A percentile compares a stretch with the other conserved stretches of the same genome.
These are phyloP conservation scores for Acer campestre DNA, from an alignment of 345 rosid genomes.

Conservation along the genomic window DNA sequence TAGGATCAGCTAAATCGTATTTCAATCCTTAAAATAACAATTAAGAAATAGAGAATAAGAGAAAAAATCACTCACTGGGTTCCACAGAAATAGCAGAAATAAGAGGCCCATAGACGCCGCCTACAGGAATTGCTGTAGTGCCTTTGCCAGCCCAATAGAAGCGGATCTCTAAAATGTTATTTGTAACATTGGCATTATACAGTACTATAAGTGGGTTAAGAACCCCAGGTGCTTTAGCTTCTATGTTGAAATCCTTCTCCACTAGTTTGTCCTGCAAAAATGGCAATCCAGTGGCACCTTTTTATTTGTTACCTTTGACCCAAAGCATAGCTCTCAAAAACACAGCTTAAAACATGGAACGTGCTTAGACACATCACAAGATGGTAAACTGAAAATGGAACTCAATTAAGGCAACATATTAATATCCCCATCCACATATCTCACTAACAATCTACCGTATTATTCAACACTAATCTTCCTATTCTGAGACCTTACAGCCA, in stretches of 20 bases:
- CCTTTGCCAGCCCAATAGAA: constrained; percentile 74
- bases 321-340: background rate
- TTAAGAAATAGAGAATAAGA: constrained; percentile 4
- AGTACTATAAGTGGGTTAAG: constrained; percentile 32
- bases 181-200: constrained; percentile 36
- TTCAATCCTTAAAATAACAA: background rate
- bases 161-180: constrained; percentile 53
- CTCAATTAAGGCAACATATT: background rate
- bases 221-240: constrained; percentile 46
- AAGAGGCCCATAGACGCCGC: constrained; percentile 64
- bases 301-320: background rate
- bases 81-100: constrained; percentile 65
- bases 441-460: background rate
- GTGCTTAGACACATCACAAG: background rate
- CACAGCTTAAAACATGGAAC: background rate
- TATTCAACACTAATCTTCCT: background rate
- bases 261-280: constrained; percentile 42
- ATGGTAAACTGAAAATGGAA: background rate
- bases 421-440: background rate
- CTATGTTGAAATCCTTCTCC: constrained; percentile 53
- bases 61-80: constrained; percentile 5
- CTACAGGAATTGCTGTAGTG: constrained; percentile 47
- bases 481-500: background rate
- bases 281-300: background rate
- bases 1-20: background rate